Conservation (phyloP, 441 rosid species). For the Syzygium malaccense region DNA sequence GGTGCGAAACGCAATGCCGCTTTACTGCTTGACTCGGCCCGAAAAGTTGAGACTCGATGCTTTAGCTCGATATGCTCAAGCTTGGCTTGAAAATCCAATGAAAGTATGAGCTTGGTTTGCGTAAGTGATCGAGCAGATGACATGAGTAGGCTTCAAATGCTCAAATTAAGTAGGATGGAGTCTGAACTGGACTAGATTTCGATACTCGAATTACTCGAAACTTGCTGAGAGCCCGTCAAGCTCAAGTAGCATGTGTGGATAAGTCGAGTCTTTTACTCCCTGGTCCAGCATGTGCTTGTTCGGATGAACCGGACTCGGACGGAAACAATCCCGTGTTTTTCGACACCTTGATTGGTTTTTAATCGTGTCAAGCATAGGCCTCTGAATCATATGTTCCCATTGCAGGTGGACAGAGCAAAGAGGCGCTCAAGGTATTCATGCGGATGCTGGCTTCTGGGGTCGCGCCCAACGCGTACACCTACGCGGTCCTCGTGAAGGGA, state of each 20-base stretch:
- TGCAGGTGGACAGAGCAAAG: constrained; percentile 31
- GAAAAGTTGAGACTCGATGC: neutral
- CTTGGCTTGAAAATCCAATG: neutral
- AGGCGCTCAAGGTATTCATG: constrained; percentile 46
- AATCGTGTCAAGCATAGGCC: fast-evolving
- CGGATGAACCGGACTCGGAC: fast-evolving
- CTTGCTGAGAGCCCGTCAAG: neutral
- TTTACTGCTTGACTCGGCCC: neutral
- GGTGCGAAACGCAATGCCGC: constrained; percentile 1
- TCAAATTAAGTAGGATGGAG: neutral
- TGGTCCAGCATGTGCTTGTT: neutral
- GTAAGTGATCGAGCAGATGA: neutral
- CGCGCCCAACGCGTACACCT: constrained; percentile 63
- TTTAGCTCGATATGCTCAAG: neutral
- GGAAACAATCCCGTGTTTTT: neutral
- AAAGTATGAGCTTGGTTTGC: neutral
- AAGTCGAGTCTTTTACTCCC: neutral
- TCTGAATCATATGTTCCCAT: neutral
- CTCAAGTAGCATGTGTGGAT: neutral
- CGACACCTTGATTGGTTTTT: neutral
- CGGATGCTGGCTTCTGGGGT: constrained; percentile 63
- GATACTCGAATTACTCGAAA: neutral
- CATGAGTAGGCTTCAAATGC: neutral
- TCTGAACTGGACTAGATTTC: neutral
- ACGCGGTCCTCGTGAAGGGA: constrained; percentile 51